phyloP scores from a whole-genome alignment of 1,139 yeast genomes.

The Spathaspora jeffriesii region DNA sequence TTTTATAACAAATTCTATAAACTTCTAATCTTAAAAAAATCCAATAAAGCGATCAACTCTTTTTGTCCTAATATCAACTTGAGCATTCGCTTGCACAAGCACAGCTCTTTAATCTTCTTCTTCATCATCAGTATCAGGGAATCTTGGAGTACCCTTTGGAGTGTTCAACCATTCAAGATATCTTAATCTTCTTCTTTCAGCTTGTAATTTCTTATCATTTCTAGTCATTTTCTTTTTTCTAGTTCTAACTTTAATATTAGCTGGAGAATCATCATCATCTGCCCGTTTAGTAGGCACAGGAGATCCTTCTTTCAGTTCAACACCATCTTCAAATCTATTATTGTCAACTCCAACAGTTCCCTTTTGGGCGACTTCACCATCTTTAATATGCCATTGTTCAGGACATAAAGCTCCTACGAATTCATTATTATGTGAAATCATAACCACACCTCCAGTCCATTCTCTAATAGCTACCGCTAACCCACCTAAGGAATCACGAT shows the following conservation, averaged over 20 bases:
- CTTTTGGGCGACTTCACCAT: conserved; percentile 85
- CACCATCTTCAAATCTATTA: conserved; percentile 79
- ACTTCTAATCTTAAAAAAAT: too few species aligned
- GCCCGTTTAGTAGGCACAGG: conserved; percentile 41
- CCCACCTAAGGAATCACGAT: conserved; percentile 98
- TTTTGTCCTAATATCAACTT: too few species aligned
- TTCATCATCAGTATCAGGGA: conserved; percentile 92
- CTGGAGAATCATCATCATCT: conserved; percentile 89
- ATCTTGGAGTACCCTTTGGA: conserved; percentile 97
- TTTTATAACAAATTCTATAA: background rate
- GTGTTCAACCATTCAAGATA: conserved; percentile 93
- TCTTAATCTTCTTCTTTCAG: conserved; percentile 92
- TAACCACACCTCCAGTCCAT: conserved; percentile 98
- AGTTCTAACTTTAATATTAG: conserved; percentile 87
- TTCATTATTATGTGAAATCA: conserved; percentile 97
- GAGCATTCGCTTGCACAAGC: too few species aligned
- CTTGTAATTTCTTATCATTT: conserved; percentile 90
- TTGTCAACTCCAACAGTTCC: conserved; percentile 76
- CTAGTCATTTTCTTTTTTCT: conserved; percentile 97
- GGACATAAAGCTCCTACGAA: conserved; percentile 98
- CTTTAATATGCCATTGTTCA: conserved; percentile 97
- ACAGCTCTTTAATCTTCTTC: conserved; percentile 50
- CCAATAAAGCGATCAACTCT: too few species aligned
- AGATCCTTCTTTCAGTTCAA: conserved; percentile 18
- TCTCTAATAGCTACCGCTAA: conserved; percentile 96